Base-by-base conservation (phyloP, 495 filamentous ascomycete genomes). In the Venustampulla echinocandica region DNA sequence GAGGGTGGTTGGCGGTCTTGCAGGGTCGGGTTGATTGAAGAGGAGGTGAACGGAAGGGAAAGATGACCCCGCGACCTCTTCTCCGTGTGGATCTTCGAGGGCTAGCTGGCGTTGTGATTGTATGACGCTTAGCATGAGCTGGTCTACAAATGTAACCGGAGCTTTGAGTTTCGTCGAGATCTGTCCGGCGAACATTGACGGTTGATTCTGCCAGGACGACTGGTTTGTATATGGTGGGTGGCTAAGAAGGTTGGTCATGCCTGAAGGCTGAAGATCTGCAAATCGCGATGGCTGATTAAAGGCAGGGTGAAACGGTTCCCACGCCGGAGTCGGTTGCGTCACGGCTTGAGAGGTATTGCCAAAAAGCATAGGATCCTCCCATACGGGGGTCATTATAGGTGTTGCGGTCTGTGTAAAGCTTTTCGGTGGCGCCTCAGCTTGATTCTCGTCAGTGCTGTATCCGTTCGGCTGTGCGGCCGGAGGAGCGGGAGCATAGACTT, bases 301-400 rank as follows among this genome's bases (percentile, higher is more conserved):
- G n/a, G 52, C 42, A 25, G 52, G 49, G 19, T 55, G 48, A 36
- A 59, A 58, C 17, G 55, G 55, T 30, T 44, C 48, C 55, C 55
- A 58, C 1, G 54, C 47, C 27, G 50, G 32, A 15, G 43, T 34
- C 10, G 50, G 30, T 23, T 46, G 51, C 11, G 48, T 24, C 4
- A 52, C 17, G 19, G 33, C 33, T 32, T 54, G 51, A 15, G 47
- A 25, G 5, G 30, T 27, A 1, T 28, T 11, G 11, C 45, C 55
- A 20, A 55, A 55, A 3, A 49, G 46, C 28, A 49, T 33, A 10
- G 52, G 42, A 22, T 53, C 52, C 24, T 59, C 39, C 52, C 56
- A 55, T 1, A 59, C 42, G 5, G 50, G 55, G 17, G 41, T 47
- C 5, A 49, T 17, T 27, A 27, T 41, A 7, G 35, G 21, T 4